Percentiles rank a stretch among this genome's conserved stretches.
phyloP scores from a whole-genome alignment of 352 stramenopile species.

The Plasmopara muralis region DNA sequence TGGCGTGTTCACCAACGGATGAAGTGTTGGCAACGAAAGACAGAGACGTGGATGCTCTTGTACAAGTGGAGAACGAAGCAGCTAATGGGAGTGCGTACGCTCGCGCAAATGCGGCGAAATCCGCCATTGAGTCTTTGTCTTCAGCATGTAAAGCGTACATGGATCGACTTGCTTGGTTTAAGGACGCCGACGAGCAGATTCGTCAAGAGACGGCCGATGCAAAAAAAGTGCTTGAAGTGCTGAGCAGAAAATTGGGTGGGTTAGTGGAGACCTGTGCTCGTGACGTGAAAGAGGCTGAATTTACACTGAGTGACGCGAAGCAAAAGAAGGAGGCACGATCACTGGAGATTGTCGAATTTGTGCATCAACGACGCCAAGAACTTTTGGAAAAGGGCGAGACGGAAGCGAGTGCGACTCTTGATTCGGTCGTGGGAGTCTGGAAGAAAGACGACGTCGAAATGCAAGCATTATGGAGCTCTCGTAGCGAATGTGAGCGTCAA shows the following conservation, averaged over 20 bases:
- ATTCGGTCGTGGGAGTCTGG: slow-evolving; percentile 30
- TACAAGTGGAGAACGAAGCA: slow-evolving; percentile 15
- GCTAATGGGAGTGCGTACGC: slow-evolving; percentile 17
- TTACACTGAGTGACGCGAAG: slow-evolving; percentile 19
- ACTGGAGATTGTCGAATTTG: slow-evolving; percentile 29
- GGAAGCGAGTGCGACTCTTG: slow-evolving; percentile 26
- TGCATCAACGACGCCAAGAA: slow-evolving; percentile 24
- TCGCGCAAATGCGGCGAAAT: slow-evolving; percentile 33
- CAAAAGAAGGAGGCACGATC: slow-evolving; percentile 25
- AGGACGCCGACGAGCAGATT: slow-evolving; percentile 8
- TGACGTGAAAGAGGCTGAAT: slow-evolving; percentile 24
- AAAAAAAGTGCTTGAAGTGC: slow-evolving; percentile 15
- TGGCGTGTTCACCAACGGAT: slow-evolving; percentile 14
- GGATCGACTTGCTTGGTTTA: slow-evolving; percentile 31
- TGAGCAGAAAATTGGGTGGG: slow-evolving; percentile 20
- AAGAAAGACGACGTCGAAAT: slow-evolving; percentile 32
- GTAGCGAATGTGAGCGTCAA: slow-evolving; percentile 20
- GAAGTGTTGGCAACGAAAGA: slow-evolving; percentile 14
- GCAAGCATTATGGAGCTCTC: slow-evolving; percentile 22
- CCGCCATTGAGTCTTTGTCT: slow-evolving; percentile 38
- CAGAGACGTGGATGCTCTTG: slow-evolving; percentile 18
- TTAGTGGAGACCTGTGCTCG: slow-evolving; percentile 12
- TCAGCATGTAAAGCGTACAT: slow-evolving; percentile 35
- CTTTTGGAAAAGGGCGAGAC: slow-evolving; percentile 24
- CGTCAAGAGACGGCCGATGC: slow-evolving; percentile 15